Base-by-base conservation (phyloP, 2,329 filamentous ascomycete genomes). In the Knufia fluminis region DNA sequence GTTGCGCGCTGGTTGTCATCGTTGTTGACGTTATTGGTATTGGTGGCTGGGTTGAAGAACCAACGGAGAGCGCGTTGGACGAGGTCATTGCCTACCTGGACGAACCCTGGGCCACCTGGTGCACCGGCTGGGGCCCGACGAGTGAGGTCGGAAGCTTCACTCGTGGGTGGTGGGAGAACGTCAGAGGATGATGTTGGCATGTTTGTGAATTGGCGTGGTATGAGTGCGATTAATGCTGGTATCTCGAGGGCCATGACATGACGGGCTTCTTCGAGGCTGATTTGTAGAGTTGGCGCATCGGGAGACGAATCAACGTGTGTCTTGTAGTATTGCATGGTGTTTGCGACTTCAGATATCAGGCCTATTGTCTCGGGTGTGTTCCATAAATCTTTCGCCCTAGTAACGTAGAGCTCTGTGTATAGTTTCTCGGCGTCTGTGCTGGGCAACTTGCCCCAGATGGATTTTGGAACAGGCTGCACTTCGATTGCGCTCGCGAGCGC, bases 381-480 rank as follows among this genome's bases (percentile, higher is more conserved):
- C 90, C 90, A 96, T 2, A 94, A 70, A 58, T 91, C 85, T 61
- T 89, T 91, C 3, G 85, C 77, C 39, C 85, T 79, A 50, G 79
- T 74, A 23, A 87, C 75, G 62, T 95, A 95, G 2, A 94, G 74
- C 60, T 85, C 80, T 3, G 81, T 80, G 60, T 87, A 78, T 32
- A 95, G 76, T 49, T 78, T 74, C 56, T 88, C 78, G 40, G 80
- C 74, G 10, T 77, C 72, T 24, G 80, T 77, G 1, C 82, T 75
- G 3, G 86, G 79, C 59, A 80, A 75, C 53, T 82, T 77, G 46
- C 86, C 90, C 91, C 92, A 97, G 26, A 97, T 78, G 0, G 81
- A 78, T 28, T 82, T 82, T 1, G 92, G 90, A 6, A 86, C 72
- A 4, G 77, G 75, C 12, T 88, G 83, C 24, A 96, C 74, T 54